A percentile compares a stretch with the other conserved stretches of the same genome.
phyloP scores from a whole-genome alignment of 495 filamentous ascomycete genomes.

The Lichina pygmaea region DNA sequence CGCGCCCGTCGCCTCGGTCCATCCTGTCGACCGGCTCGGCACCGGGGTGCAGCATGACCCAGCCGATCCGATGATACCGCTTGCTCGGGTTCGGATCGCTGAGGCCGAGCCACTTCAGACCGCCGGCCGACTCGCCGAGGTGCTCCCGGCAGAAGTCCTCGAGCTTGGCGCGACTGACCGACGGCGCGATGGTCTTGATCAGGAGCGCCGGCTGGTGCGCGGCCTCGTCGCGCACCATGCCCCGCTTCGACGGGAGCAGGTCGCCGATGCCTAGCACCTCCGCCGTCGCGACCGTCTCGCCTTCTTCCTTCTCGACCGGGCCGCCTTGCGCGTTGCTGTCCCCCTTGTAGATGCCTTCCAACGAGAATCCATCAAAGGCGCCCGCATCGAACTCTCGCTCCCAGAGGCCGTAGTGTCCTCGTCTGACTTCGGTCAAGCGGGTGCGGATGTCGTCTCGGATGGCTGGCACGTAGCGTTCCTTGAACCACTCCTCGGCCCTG shows the following conservation, averaged over 20 bases:
- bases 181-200: slow-evolving; percentile 94
- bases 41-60: slow-evolving; percentile 79
- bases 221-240: slow-evolving; percentile 61
- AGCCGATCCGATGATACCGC: slow-evolving; percentile 91
- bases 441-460: slow-evolving; percentile 38
- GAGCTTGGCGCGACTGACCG: slow-evolving; percentile 80
- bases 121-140: slow-evolving; percentile 59
- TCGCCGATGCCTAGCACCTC: slow-evolving; percentile 84
- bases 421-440: slow-evolving; percentile 48
- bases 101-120: slow-evolving; percentile 74
- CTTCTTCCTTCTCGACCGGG: slow-evolving; percentile 79
- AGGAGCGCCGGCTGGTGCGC: slow-evolving; percentile 68
- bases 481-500: slow-evolving; percentile 92
- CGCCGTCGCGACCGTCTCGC: slow-evolving; percentile 65
- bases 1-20: slow-evolving; percentile 27
- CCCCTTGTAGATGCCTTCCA: slow-evolving; percentile 86
- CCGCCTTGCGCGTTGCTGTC: slow-evolving; percentile 75
- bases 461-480: slow-evolving; percentile 74
- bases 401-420: slow-evolving; percentile 55
- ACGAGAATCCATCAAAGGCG: slow-evolving; percentile 74
- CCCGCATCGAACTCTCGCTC: slow-evolving; percentile 56
- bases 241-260: slow-evolving; percentile 49
- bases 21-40: slow-evolving; percentile 19
- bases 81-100: slow-evolving; percentile 94
- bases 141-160: slow-evolving; percentile 84